Base-by-base conservation (phyloP, 192 early-diverging fungal genomes). In the Entomortierella parvispora region DNA sequence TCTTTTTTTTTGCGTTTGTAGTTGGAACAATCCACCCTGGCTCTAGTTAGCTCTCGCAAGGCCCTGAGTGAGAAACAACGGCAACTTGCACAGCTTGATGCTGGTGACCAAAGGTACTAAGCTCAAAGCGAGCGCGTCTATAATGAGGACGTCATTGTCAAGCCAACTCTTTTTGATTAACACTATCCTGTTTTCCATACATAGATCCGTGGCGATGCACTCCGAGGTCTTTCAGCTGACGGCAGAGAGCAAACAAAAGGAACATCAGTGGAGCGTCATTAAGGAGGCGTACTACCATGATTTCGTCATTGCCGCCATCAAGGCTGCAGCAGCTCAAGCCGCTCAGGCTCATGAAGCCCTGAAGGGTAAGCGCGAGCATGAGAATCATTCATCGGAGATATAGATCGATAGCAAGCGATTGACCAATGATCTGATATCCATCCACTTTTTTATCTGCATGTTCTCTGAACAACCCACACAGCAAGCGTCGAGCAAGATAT, bases 261-360 rank as follows among this genome's bases (percentile, higher is more conserved):
- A 62, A 42, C 33, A 58, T 2, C 70, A 74, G 46, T 74, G 70
- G 70, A 53, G 37, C 2, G 33, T 31, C 22, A 25, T 20, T 8
- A 74, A 59, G 42, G 70, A 65, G 15, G 32, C 50, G 3, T 65
- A 65, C 57, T 47, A 65, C 32, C 62, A 49, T 11, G 70, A 65
- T 2, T 65, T 52, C 31, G 57, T 62, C 46, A 55, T 68, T 40
- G 47, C 32, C 11, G 52, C 68, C 22, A 60, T 51, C 22, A 60
- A 46, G 14, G 68, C 68, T 28, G 68, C 59, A 7, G 68, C 44
- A 6, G 54, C 52, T 3, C 52, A 59, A 0, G 25, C 40, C 43
- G 57, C 55, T 3, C 50, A 59, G 15, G 57, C 56, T 32, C 42
- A 50, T 26, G 57, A 47, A 7, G 68, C 47, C 48, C 57, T 46